Base-by-base conservation (phyloP, 2,329 filamentous ascomycete species). In the Lasiodiplodia sp. region DNA sequence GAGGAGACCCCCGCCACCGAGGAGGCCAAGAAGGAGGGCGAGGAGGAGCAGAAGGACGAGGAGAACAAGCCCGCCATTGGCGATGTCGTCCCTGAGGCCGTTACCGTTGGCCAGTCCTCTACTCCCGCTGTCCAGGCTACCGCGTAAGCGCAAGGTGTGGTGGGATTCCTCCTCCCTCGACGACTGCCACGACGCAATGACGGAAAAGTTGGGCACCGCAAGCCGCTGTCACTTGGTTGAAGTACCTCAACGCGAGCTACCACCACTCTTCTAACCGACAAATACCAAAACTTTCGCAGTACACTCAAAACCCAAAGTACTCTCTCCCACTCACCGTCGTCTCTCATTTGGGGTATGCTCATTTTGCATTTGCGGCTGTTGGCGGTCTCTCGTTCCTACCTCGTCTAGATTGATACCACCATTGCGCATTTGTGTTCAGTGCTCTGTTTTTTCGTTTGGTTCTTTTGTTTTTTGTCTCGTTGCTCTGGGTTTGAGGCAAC, bases 81-180 rank as follows among this genome's bases (percentile, higher is more conserved):
- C 60, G 78, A 81, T 63, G 78, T 80, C 64, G 76, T 76, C 68
- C 76, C 78, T 53, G 78, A 78, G 69, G 75, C 75, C 57, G 78
- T 80, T 71, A 78, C 79, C 72, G 78, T 79, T 74, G 78, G 76
- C 74, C 75, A 78, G 69, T 79, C 79, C 77, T 78, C 77, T 73
- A 77, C 73, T 70, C 73, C 78, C 60, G 72, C 77, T 71, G 79
- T 81, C 75, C 73, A 78, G 75, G 76, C 79, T 74, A 78, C 79
- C 75, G 79, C 79, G 71, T 81, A 81, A 78, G 79, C 79, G 72
- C 80, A 80, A 79, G 73, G 78, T 79, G 66, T 80, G 78, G 78
- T 80, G 78, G 78, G 76, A 78, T 74, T 75, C 78, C 70, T 72
- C 77, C 66, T 73, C 73, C 71, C 76, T 78, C 74, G 71, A 77